Evolutionary conservation across 2,329 filamentous ascomycete species (phyloP).

Genomic region (Phialophora tarda): DNA sequence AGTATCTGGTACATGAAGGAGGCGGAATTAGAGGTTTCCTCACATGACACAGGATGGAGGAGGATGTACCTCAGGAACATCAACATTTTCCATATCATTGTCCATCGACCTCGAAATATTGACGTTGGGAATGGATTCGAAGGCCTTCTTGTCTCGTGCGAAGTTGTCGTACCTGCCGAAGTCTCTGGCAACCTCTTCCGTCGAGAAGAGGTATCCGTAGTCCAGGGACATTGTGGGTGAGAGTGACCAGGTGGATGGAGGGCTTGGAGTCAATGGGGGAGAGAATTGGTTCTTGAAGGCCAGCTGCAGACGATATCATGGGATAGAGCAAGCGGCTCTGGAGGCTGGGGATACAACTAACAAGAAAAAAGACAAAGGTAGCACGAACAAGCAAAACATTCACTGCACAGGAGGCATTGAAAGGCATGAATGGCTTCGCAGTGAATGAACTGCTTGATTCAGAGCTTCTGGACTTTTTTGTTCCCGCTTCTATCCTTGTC

Average conservation of each 20-base stretch:
- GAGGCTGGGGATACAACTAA: neutral
- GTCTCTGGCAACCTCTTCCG: constrained; percentile 1
- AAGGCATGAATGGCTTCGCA: neutral
- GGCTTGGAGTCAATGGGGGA: neutral
- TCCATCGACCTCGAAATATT: constrained; percentile 16
- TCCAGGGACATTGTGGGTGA: constrained; percentile 12
- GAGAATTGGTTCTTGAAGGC: neutral
- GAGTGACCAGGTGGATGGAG: neutral
- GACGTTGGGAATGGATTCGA: constrained; percentile 17
- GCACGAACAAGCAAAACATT: neutral
- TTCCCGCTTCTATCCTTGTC: constrained; percentile 39
- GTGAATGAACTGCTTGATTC: constrained; percentile 36
- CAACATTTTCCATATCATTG: neutral
- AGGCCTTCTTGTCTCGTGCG: constrained; percentile 4
- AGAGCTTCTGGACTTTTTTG: constrained; percentile 36
- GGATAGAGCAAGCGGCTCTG: neutral
- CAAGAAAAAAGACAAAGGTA: neutral
- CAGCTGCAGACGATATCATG: neutral
- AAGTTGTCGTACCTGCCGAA: constrained; percentile 11
- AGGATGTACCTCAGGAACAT: neutral
- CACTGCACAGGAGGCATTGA: neutral
- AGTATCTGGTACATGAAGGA: neutral
- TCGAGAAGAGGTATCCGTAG: constrained; percentile 14
- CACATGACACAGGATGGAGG: neutral
- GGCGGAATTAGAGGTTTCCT: neutral